A percentile compares a stretch with the other conserved stretches of the same genome.
Conservation (phyloP, 2,329 filamentous ascomycete species). For the Cladosporium sp. region DNA sequence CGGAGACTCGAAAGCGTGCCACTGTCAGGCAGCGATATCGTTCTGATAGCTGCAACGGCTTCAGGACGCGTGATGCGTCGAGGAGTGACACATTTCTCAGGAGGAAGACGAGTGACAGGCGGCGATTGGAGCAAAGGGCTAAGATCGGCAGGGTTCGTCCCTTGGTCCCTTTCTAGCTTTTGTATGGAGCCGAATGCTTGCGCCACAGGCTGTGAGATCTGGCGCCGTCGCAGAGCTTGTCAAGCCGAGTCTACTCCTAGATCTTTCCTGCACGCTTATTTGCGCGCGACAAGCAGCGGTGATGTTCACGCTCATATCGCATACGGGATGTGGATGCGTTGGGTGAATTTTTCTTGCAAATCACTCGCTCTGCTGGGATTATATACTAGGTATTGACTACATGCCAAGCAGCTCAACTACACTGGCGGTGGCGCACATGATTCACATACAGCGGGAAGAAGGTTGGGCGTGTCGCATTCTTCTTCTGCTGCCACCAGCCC, state of each 20-base stretch:
- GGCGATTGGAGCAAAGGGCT: not conserved
- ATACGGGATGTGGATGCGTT: conserved; percentile 14
- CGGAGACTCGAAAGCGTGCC: not conserved
- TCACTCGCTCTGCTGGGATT: not conserved
- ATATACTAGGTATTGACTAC: not conserved
- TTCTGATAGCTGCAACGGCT: conserved; percentile 10
- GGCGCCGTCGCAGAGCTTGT: not conserved
- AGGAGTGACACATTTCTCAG: conserved; percentile 8
- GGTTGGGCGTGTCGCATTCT: conserved; percentile 3
- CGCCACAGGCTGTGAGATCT: not conserved
- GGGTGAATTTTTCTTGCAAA: conserved; percentile 8
- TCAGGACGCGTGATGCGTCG: conserved; percentile 9
- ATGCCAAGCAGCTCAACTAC: not conserved
- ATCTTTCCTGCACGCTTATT: not conserved
- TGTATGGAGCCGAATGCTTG: not conserved
- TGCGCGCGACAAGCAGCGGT: conserved; percentile 7
- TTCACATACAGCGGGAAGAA: not conserved
- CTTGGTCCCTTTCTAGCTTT: not conserved
- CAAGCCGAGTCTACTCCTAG: conserved; percentile 11
- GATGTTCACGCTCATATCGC: conserved; percentile 8
- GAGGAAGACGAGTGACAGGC: conserved; percentile 4
- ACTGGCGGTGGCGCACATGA: conserved; percentile 6
- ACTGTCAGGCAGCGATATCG: conserved; percentile 1
- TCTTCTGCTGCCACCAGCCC: conserved; percentile 3
- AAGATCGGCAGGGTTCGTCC: not conserved